Evolutionary conservation across 192 early-diverging fungal species (phyloP).

Genomic region (Gaertneriomyces semiglobifer): DNA sequence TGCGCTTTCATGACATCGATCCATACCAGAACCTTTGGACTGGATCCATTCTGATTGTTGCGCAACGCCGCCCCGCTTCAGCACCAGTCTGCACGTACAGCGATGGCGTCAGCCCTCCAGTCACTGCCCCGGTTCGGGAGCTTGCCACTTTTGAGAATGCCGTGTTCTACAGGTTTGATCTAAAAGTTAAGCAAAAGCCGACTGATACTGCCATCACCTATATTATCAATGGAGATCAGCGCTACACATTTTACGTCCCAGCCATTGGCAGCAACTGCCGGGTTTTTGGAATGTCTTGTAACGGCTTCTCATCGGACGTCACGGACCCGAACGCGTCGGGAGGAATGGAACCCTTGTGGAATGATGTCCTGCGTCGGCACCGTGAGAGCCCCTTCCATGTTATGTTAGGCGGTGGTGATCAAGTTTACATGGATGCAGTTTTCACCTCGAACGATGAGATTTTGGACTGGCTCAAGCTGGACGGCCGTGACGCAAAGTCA

Average conservation of each 20-base stretch:
- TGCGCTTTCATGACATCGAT: slow-evolving; percentile 26
- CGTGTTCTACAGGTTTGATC: slow-evolving; percentile 18
- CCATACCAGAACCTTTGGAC: not conserved
- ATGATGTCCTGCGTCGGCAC: slow-evolving; percentile 23
- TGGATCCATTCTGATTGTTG: slow-evolving; percentile 21
- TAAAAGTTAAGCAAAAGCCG: not conserved
- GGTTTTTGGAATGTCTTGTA: slow-evolving; percentile 19
- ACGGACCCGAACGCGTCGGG: slow-evolving; percentile 17
- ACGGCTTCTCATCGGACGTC: slow-evolving; percentile 21
- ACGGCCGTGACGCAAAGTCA: slow-evolving; percentile 44
- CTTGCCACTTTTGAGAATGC: not conserved
- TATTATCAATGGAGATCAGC: slow-evolving; percentile 1
- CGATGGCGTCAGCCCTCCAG: not conserved
- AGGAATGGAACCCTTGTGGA: slow-evolving; percentile 27
- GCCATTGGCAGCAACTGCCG: slow-evolving; percentile 9
- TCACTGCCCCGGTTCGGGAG: not conserved
- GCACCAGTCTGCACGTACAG: slow-evolving; percentile 7
- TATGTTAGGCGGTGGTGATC: slow-evolving; percentile 39
- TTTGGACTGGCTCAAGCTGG: slow-evolving; percentile 21
- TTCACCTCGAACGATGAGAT: slow-evolving; percentile 29
- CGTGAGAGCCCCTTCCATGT: slow-evolving; percentile 17
- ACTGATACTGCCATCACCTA: slow-evolving; percentile 21
- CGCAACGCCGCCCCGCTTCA: slow-evolving; percentile 3
- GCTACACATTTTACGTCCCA: slow-evolving; percentile 19
- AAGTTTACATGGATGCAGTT: slow-evolving; percentile 35